phyloP scores from a whole-genome alignment of 805 yeast species.

The Nakazawaea ernobii region DNA sequence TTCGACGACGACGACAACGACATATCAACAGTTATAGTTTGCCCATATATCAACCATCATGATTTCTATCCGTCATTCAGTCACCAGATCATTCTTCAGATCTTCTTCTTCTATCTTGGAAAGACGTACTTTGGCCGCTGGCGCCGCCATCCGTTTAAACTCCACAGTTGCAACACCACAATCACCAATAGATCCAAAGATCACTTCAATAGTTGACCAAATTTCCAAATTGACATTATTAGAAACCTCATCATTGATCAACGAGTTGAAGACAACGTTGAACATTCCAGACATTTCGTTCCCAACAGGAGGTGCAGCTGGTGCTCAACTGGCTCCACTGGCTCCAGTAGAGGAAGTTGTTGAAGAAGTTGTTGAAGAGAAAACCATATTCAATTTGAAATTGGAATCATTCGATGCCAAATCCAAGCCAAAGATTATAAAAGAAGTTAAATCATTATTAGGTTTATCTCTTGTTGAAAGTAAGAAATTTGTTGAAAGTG shows the following conservation, averaged over 20 bases:
- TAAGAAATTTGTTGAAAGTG: constrained; percentile 95
- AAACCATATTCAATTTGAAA: constrained; percentile 88
- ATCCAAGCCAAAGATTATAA: constrained; percentile 94
- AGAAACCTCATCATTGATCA: constrained; percentile 85
- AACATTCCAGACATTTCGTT: constrained; percentile 92
- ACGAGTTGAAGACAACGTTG: constrained; percentile 72
- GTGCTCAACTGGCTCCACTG: constrained; percentile 53
- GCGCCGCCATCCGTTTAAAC: constrained; percentile 35
- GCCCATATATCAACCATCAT: too few species aligned
- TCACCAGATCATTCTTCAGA: constrained; percentile 28
- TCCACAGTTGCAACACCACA: constrained; percentile 34
- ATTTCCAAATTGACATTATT: constrained; percentile 86
- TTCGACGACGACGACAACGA: too few species aligned
- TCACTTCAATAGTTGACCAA: constrained; percentile 79
- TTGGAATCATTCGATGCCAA: constrained; percentile 92
- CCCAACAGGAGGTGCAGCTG: constrained; percentile 64
- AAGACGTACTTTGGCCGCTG: not conserved
- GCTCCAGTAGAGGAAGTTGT: constrained; percentile 64
- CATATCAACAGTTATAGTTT: too few species aligned
- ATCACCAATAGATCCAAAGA: constrained; percentile 79
- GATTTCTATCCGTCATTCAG: constrained; percentile 9
- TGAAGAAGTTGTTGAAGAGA: constrained; percentile 79
- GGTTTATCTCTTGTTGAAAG: constrained; percentile 94
- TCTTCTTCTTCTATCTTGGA: not conserved
- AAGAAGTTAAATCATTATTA: constrained; percentile 88